A percentile compares a stretch with the other conserved stretches of the same genome.
phyloP scores from a whole-genome alignment of 1,139 yeast genomes.

The Pneumocystis canis region DNA sequence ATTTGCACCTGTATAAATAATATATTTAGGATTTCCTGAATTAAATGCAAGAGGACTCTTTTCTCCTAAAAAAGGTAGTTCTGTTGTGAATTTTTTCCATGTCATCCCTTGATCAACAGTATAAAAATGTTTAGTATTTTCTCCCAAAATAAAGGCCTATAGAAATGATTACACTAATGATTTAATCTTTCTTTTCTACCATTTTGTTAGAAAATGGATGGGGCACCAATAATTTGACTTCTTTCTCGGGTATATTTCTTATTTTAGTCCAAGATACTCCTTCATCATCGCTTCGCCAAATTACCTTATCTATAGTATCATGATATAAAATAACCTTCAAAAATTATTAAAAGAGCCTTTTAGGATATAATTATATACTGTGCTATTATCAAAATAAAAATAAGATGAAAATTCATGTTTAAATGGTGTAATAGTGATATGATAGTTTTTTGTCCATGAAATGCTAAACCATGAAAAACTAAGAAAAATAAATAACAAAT shows the following conservation, averaged over 20 bases:
- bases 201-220: conserved; percentile 33
- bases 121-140: conserved; percentile 32
- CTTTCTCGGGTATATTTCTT: conserved; percentile 21
- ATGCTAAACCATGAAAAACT: background rate
- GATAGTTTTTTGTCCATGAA: background rate
- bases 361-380: conserved; percentile 9
- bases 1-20: conserved; percentile 29
- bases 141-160: conserved; percentile 37
- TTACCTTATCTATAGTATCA: conserved; percentile 20
- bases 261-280: conserved; percentile 41
- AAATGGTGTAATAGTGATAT: conserved; percentile 10
- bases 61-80: conserved; percentile 18
- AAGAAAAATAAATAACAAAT: background rate
- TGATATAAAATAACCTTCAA: conserved; percentile 27
- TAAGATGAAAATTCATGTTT: conserved; percentile 14
- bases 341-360: background rate
- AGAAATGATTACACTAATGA: background rate
- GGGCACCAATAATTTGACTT: conserved; percentile 27
- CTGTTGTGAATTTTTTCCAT: conserved; percentile 37
- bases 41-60: conserved; percentile 28
- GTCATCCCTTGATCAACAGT: conserved; percentile 44
- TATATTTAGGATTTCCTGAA: conserved; percentile 29
- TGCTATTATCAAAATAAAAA: conserved; percentile 17
- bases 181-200: background rate
- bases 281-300: conserved; percentile 40